Base-by-base conservation (phyloP, 768 basidiomycete genomes). In the Tremella mesenterica region DNA sequence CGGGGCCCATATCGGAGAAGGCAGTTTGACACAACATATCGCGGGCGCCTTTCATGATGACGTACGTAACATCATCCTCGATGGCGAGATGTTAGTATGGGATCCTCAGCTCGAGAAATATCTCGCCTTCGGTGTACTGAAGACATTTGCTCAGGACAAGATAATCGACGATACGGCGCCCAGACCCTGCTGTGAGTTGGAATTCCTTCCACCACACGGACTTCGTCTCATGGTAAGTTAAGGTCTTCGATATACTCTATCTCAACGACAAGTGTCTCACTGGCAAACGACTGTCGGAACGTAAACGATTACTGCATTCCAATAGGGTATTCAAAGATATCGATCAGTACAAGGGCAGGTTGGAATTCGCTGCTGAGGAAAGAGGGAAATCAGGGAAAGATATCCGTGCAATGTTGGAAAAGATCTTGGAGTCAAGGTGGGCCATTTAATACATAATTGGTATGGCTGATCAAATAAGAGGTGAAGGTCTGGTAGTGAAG, bases 1-100 rank as follows among this genome's bases (percentile, higher is more conserved):
- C 62, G 95, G 95, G 8, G 83, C 83, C 4, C 67, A 88, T 64
- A 75, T 85, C 30, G 86, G 84, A 3, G 78, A 77, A 27, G 95
- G 92, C 2, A 89, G 89, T 61, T 75, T 97, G 66, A 97, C 93
- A 4, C 92, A 89, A 0, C 83, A 78, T 60, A 88, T 99, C 55
- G 81, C 84, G 48, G 70, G 77, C 1, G 85, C 84, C 0, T 88
- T 99, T 59, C 81, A 86, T 60, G 65, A 78, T 1, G 79, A 84
- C 3, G 79, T 96, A 3, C 81, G 85, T 3, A 85, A 91, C 46
- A 85, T 93, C 61, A 88, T 97, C 44, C 73, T 99, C 13, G 95
- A 99, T 61, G 95, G 95, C 0, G 95, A 99, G 72, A 97, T 99
- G 93, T 76, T 99, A 28, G 93, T 96, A 2, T 97, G 87, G 86